phyloP scores from a whole-genome alignment of 176 grass and related monocot species.

The Oryza nivara region DNA sequence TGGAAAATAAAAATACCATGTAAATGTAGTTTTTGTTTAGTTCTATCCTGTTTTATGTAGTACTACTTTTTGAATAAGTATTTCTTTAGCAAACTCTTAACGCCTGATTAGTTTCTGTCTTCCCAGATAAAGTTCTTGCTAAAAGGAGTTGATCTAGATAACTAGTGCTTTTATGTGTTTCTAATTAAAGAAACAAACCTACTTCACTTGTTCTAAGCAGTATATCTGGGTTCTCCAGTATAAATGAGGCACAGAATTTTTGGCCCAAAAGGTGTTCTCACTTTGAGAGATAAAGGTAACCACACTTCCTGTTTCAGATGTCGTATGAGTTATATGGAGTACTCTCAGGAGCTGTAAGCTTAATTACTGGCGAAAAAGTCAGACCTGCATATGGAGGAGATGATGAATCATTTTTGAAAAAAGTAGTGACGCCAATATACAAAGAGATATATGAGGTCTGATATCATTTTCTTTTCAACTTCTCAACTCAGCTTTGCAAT shows the following conservation, averaged over 20 bases:
- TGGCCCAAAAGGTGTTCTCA: slow-evolving; percentile 7
- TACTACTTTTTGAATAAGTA: neutral
- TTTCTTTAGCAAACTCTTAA: slow-evolving; percentile 12
- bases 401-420: slow-evolving; percentile 76
- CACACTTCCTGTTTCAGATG: slow-evolving; percentile 77
- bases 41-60: slow-evolving; percentile 1
- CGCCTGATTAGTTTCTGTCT: slow-evolving; percentile 9
- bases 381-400: slow-evolving; percentile 80
- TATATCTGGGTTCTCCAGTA: neutral
- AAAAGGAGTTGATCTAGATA: slow-evolving; percentile 10
- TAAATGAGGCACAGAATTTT: neutral
- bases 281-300: neutral
- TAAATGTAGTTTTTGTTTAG: neutral
- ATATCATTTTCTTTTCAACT: slow-evolving; percentile 40
- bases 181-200: neutral
- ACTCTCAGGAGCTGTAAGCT: slow-evolving; percentile 84
- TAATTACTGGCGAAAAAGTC: slow-evolving; percentile 88
- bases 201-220: neutral
- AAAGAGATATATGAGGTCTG: slow-evolving; percentile 67
- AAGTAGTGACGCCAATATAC: slow-evolving; percentile 88
- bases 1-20: neutral
- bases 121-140: neutral
- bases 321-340: slow-evolving; percentile 96
- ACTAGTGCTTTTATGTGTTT: slow-evolving; percentile 34
- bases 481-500: slow-evolving; percentile 35